Conservation (phyloP, 208 protist species). For the Trypanosoma mega region DNA sequence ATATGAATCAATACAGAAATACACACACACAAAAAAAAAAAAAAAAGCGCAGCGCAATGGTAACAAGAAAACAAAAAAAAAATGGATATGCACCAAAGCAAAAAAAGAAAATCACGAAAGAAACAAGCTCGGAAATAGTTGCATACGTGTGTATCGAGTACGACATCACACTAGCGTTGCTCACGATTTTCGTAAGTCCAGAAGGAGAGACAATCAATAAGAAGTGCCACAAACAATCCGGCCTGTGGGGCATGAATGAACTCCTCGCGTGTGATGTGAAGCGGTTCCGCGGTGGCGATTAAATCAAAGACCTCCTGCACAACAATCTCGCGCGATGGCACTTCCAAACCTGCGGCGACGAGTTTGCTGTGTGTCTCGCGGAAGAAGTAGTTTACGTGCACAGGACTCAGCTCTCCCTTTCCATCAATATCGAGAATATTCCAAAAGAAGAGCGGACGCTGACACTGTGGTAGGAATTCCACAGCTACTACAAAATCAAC, state of each 20-base stretch:
- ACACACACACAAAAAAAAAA: background rate
- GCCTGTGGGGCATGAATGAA: conserved; percentile 77
- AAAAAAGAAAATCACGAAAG: background rate
- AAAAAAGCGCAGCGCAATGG: too few species aligned
- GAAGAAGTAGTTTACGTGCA: conserved; percentile 87
- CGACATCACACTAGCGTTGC: too few species aligned
- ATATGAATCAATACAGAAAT: too few species aligned
- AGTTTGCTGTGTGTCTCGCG: conserved; percentile 86
- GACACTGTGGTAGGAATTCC: conserved; percentile 79
- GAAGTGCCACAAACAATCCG: conserved; percentile 77
- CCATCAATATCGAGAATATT: conserved; percentile 86
- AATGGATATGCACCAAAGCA: background rate
- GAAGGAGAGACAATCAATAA: conserved; percentile 91
- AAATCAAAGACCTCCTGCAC: conserved; percentile 91
- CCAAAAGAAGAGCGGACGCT: conserved; percentile 83
- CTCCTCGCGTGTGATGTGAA: conserved; percentile 85
- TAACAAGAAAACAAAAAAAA: background rate
- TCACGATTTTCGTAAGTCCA: conserved; percentile 91
- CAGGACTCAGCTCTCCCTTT: conserved; percentile 60
- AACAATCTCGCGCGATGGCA: conserved; percentile 70
- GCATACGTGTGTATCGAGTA: background rate
- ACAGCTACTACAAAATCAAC: conserved; percentile 92
- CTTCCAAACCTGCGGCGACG: conserved; percentile 54
- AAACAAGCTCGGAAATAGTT: background rate
- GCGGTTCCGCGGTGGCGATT: conserved; percentile 74